Base-by-base conservation (phyloP, 306 rosid genomes). In the Corylus avellana region DNA sequence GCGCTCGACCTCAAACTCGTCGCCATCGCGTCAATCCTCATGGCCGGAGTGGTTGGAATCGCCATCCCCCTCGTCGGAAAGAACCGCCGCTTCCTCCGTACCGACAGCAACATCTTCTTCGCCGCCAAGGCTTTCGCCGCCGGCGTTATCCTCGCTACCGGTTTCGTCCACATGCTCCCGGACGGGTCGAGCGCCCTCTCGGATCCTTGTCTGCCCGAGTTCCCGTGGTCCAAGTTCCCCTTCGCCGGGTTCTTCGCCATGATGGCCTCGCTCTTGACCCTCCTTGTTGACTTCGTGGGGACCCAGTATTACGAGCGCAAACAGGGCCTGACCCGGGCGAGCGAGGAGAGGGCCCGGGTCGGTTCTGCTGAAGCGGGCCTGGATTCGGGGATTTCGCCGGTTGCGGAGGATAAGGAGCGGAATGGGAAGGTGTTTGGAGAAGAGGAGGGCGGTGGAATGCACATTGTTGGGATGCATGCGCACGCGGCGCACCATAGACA, bases 401-500 rank as follows among this genome's bases (percentile, higher is more conserved):
- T 8, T 3, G 79, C 47, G 1, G 91, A 77, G n/a, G 72, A 57
- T 35, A 71, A 50, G 50, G 86, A 84, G 7, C 13, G n/a, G 81
- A 84, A 73, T 10, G 91, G 75, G 61, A 89, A 83, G 20, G 90
- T 95, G 54, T 95, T 95, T 57, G 99, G 99, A 4, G 98, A 89
- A 75, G 99, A 93, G 37, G 97, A 91, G 12, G 87, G 92, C 42
- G 99, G 99, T 2, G 97, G 94, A 35, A 93, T 96, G 97, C 99
- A 95, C 82, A 95, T 95, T 5, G 97, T 93, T 10, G 99, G 99
- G 18, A 93, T 96, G 91, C 99, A 89, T 78, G 99, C 98, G 6
- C 99, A 96, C 69, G 97, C 91, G 3, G 98, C 93, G 46, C 99
- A 91, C 75, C 97, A 96, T 75, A 76, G 92, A 29, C 98, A 93